Percentiles rank a stretch among this genome's conserved stretches.
phyloP scores from a whole-genome alignment of 768 basidiomycete genomes.

The Tylopilus sp. region DNA sequence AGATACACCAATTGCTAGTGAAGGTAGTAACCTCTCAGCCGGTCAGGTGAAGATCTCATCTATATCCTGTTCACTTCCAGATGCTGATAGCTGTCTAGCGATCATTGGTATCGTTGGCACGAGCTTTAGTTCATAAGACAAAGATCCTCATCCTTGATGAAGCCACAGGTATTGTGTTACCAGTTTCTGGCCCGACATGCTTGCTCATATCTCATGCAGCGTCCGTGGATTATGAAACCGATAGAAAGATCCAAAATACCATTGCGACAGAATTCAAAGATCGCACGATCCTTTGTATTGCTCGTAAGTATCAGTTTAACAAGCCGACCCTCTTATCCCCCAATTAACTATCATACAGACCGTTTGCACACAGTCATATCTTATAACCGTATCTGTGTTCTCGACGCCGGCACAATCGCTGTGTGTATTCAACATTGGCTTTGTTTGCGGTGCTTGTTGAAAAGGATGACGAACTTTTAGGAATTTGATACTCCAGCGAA shows the following conservation, averaged over 20 bases:
- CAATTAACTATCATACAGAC: constrained; percentile 41
- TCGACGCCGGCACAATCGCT: constrained; percentile 75
- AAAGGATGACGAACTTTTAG: constrained; percentile 25
- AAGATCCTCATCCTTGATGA: constrained; percentile 88
- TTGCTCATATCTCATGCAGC: constrained; percentile 37
- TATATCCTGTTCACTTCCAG: background rate
- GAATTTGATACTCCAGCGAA: constrained; percentile 81
- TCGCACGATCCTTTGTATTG: constrained; percentile 84
- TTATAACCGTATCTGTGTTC: constrained; percentile 86
- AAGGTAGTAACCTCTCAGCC: constrained; percentile 81
- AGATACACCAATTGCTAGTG: constrained; percentile 81
- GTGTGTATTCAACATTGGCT: constrained; percentile 35
- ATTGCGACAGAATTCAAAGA: constrained; percentile 82
- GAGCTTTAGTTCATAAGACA: constrained; percentile 84
- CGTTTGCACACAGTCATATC: constrained; percentile 83
- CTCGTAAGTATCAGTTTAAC: constrained; percentile 66
- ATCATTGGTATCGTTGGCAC: constrained; percentile 83
- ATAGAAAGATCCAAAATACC: constrained; percentile 87
- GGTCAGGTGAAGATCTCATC: constrained; percentile 36
- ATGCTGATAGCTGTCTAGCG: constrained; percentile 50
- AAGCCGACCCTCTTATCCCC: background rate
- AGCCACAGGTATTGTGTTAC: constrained; percentile 57
- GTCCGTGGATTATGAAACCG: constrained; percentile 86
- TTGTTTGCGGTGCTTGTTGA: background rate
- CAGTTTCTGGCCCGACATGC: background rate